Evolutionary conservation across 2,329 filamentous ascomycete species (phyloP).

Genomic region (Pseudogymnoascus sp.): DNA sequence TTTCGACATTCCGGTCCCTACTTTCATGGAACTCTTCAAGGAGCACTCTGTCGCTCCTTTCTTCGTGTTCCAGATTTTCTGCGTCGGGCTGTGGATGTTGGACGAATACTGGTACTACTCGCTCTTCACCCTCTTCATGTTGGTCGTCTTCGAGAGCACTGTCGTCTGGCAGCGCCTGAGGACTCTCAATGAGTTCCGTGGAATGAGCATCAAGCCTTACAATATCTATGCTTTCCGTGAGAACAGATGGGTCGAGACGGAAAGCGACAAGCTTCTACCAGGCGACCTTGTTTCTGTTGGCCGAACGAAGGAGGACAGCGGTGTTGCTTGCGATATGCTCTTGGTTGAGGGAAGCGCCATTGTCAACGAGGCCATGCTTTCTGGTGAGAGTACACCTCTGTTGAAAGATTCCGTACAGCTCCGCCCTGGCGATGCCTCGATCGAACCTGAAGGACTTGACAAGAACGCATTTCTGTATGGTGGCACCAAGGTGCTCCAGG

Average conservation of each 20-base stretch:
- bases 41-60: constrained; percentile 98
- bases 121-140: constrained; percentile 96
- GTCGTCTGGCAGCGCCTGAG: constrained; percentile 98
- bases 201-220: constrained; percentile 99
- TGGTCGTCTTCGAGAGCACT: constrained; percentile 94
- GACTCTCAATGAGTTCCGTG: constrained; percentile 90
- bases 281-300: constrained; percentile 89
- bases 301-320: constrained; percentile 92
- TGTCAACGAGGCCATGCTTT: constrained; percentile 99
- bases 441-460: constrained; percentile 87
- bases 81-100: constrained; percentile 94
- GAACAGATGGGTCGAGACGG: constrained; percentile 78
- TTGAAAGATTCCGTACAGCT: constrained; percentile 94
- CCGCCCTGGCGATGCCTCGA: constrained; percentile 66
- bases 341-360: constrained; percentile 91
- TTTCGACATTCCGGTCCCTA: constrained; percentile 95
- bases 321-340: constrained; percentile 95
- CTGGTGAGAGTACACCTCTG: constrained; percentile 92
- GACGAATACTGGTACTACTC: constrained; percentile 99
- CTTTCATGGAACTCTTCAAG: constrained; percentile 91
- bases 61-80: constrained; percentile 99
- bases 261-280: constrained; percentile 85
- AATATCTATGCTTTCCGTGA: constrained; percentile 84
- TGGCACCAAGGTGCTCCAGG: constrained; percentile 92
- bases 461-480: constrained; percentile 97